phyloP scores from a whole-genome alignment of 2,329 filamentous ascomycete genomes.

The Chaetomium olivaceum region DNA sequence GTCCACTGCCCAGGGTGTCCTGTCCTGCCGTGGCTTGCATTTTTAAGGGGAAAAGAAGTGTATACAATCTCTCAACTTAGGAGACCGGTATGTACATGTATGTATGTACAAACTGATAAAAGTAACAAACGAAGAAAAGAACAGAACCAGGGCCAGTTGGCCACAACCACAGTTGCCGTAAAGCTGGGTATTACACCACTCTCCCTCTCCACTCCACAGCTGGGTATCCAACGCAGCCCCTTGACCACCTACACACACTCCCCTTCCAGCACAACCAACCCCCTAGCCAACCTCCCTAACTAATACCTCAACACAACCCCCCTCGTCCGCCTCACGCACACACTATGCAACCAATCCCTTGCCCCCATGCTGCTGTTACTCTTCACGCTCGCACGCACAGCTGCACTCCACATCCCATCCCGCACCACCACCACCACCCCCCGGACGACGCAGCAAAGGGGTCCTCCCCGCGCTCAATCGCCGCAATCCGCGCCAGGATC shows the following conservation, averaged over 20 bases:
- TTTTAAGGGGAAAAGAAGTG: background rate
- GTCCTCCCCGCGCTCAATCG: constrained; percentile 32
- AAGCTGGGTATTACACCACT: background rate
- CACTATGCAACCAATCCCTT: constrained; percentile 21
- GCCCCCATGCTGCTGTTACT: background rate
- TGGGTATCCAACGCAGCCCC: background rate
- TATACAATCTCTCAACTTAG: background rate
- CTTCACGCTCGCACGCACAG: background rate
- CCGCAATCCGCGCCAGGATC: constrained; percentile 34
- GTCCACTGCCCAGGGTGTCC: background rate
- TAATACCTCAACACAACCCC: constrained; percentile 31
- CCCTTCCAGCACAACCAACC: background rate
- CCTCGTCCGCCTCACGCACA: constrained; percentile 14
- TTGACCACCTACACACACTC: background rate
- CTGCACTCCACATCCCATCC: constrained; percentile 26
- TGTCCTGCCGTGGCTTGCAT: background rate
- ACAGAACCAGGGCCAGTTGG: background rate
- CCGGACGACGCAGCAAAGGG: constrained; percentile 15
- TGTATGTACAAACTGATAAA: background rate
- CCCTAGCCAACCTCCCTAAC: background rate
- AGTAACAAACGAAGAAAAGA: background rate
- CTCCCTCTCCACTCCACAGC: background rate
- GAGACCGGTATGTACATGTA: background rate
- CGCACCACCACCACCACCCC: background rate
- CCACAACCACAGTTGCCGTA: background rate